Percentiles rank a stretch among this genome's conserved stretches.
These are phyloP conservation scores for Lodderomyces orthopsilosis DNA, from an alignment of 1,139 yeast species.

Conservation along the genomic window DNA sequence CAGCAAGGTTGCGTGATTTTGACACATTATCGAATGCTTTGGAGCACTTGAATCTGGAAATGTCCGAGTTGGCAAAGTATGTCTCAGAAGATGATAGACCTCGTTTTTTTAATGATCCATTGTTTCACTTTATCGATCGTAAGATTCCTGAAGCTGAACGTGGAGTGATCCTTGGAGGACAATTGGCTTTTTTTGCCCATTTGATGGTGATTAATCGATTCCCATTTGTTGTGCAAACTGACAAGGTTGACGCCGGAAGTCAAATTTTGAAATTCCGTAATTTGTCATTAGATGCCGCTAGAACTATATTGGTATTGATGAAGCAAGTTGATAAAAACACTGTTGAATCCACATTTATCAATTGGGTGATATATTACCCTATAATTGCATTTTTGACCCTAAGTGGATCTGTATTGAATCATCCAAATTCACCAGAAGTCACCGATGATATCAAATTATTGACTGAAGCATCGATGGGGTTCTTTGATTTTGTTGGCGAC, in stretches of 20 bases:
- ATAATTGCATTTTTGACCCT: slow-evolving; percentile 34
- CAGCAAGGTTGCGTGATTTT: slow-evolving; percentile 19
- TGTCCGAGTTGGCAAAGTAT: slow-evolving; percentile 17
- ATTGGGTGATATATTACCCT: slow-evolving; percentile 36
- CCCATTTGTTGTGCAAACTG: slow-evolving; percentile 25
- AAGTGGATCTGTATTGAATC: slow-evolving; percentile 30
- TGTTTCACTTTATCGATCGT: slow-evolving; percentile 15
- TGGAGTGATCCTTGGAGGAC: slow-evolving; percentile 23
- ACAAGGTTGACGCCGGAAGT: slow-evolving; percentile 16
- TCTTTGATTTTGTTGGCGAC: slow-evolving; percentile 14
- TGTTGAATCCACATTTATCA: slow-evolving; percentile 24
- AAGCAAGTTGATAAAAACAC: slow-evolving; percentile 20
- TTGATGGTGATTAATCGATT: slow-evolving; percentile 36
- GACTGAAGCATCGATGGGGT: slow-evolving; percentile 26
- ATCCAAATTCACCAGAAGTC: slow-evolving; percentile 28
- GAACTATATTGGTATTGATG: slow-evolving; percentile 32
- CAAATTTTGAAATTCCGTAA: slow-evolving; percentile 21
- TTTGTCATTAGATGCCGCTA: slow-evolving; percentile 31
- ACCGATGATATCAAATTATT: slow-evolving; percentile 30
- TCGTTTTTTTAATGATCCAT: slow-evolving; percentile 25
- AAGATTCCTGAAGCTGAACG: slow-evolving; percentile 6
- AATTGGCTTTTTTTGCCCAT: slow-evolving; percentile 32
- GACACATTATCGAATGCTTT: slow-evolving; percentile 19
- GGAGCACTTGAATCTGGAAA: slow-evolving; percentile 20
- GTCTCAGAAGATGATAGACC: slow-evolving; percentile 21